Evolutionary conservation across 2,329 filamentous ascomycete species (phyloP).

Genomic region (Microcyclospora pomicola): DNA sequence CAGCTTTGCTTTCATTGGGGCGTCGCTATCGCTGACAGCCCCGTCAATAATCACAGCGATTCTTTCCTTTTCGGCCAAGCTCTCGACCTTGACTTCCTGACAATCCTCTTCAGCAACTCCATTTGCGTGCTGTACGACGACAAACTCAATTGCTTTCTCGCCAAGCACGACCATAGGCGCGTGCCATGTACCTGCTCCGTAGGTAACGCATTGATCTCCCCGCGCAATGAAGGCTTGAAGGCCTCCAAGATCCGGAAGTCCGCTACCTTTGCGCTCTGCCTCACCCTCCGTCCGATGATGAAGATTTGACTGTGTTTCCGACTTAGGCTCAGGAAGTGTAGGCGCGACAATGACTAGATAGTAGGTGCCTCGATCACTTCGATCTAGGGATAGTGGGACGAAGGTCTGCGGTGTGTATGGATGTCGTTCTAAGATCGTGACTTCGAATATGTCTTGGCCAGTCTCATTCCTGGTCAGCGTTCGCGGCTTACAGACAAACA

Average conservation of each 20-base stretch:
- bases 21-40: no score
- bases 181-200: slow-evolving; percentile 86
- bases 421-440: slow-evolving; percentile 73
- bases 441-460: slow-evolving; percentile 38
- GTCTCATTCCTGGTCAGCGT: slow-evolving; percentile 28
- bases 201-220: slow-evolving; percentile 74
- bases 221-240: slow-evolving; percentile 67
- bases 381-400: slow-evolving; percentile 52
- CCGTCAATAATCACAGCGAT: no score
- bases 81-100: slow-evolving; percentile 50
- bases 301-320: neutral
- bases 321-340: slow-evolving; percentile 38
- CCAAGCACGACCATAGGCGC: slow-evolving; percentile 90
- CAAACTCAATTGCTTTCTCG: slow-evolving; percentile 57
- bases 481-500: slow-evolving; percentile 75
- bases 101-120: slow-evolving; percentile 74
- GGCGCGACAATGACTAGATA: slow-evolving; percentile 89
- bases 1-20: no score
- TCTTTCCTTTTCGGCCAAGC: no score
- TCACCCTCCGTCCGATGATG: slow-evolving; percentile 5
- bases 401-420: slow-evolving; percentile 94
- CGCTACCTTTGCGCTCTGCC: slow-evolving; percentile 29
- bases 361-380: slow-evolving; percentile 31
- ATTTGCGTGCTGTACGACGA: slow-evolving; percentile 81
- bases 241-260: slow-evolving; percentile 57